Evolutionary conservation across 1,139 yeast genomes (phyloP).

Genomic region (Candida anutae): DNA sequence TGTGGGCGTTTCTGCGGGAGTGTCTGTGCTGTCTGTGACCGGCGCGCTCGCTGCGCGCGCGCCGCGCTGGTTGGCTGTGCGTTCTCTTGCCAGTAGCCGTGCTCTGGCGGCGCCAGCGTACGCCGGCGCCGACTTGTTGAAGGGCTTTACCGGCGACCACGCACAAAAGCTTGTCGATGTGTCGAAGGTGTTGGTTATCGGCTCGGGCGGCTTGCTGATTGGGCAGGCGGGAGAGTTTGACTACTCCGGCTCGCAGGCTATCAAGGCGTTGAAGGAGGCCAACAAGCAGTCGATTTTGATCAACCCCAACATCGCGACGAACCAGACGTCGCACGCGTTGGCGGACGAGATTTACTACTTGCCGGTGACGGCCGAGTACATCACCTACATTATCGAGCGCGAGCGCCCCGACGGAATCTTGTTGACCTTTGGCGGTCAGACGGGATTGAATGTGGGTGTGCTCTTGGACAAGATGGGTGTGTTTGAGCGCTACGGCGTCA

Average conservation of each 20-base stretch:
- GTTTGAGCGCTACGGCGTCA: slow-evolving; percentile 81
- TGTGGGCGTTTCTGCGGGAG: too few species aligned
- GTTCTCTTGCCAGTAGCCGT: slow-evolving; percentile 3
- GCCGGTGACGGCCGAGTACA: slow-evolving; percentile 96
- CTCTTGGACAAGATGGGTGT: slow-evolving; percentile 91
- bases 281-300: slow-evolving; percentile 77
- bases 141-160: slow-evolving; percentile 37
- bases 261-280: slow-evolving; percentile 90
- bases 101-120: slow-evolving; percentile 20
- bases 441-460: slow-evolving; percentile 94
- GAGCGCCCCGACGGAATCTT: slow-evolving; percentile 95
- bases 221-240: slow-evolving; percentile 99
- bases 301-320: slow-evolving; percentile 96
- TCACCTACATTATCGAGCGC: slow-evolving; percentile 86
- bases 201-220: slow-evolving; percentile 95
- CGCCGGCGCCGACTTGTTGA: slow-evolving; percentile 50
- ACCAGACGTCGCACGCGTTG: slow-evolving; percentile 90
- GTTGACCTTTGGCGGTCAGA: slow-evolving; percentile 97
- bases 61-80: too few species aligned
- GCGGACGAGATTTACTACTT: slow-evolving; percentile 93
- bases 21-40: too few species aligned
- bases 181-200: slow-evolving; percentile 82
- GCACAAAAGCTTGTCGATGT: slow-evolving; percentile 69
- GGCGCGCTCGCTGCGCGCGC: too few species aligned
- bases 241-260: slow-evolving; percentile 96